Percentiles rank a stretch among this genome's conserved stretches.
These are phyloP conservation scores for Phytopythium kandeliae DNA, from an alignment of 352 stramenopile genomes.

Conservation along the genomic window DNA sequence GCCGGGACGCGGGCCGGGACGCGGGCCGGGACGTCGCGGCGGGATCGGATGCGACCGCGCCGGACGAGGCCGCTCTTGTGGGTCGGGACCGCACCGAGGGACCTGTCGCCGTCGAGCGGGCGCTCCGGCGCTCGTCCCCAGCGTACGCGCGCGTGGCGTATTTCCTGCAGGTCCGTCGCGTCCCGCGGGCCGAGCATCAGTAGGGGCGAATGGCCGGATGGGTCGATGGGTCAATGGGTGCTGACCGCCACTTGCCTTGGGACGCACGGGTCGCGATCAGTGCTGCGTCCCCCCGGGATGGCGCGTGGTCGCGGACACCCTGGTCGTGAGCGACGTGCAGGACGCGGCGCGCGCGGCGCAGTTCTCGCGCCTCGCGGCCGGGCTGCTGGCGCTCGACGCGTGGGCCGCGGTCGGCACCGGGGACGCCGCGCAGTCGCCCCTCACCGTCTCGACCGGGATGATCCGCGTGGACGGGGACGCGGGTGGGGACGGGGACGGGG, in stretches of 20 bases:
- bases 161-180: slow-evolving; percentile 46
- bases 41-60: no score
- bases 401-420: slow-evolving; percentile 71
- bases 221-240: no score
- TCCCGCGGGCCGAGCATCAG: no score
- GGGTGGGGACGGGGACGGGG: not conserved
- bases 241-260: no score
- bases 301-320: slow-evolving; percentile 36
- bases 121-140: slow-evolving; percentile 33
- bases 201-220: no score
- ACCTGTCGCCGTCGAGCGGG: slow-evolving; percentile 41
- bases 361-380: slow-evolving; percentile 42
- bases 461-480: slow-evolving; percentile 29
- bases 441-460: slow-evolving; percentile 69
- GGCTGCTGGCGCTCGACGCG: slow-evolving; percentile 64
- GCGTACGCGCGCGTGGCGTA: slow-evolving; percentile 65
- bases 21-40: no score
- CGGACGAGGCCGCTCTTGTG: no score
- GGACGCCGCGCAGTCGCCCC: slow-evolving; percentile 17
- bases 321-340: slow-evolving; percentile 70
- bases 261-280: no score
- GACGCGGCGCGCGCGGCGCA: slow-evolving; percentile 49
- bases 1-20: no score
- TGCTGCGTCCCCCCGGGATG: slow-evolving; percentile 53
- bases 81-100: slow-evolving; percentile 15